Percentiles rank a stretch among this genome's conserved stretches.
phyloP scores from a whole-genome alignment of 2,329 filamentous ascomycete species.

The Myriangium duriaei region DNA sequence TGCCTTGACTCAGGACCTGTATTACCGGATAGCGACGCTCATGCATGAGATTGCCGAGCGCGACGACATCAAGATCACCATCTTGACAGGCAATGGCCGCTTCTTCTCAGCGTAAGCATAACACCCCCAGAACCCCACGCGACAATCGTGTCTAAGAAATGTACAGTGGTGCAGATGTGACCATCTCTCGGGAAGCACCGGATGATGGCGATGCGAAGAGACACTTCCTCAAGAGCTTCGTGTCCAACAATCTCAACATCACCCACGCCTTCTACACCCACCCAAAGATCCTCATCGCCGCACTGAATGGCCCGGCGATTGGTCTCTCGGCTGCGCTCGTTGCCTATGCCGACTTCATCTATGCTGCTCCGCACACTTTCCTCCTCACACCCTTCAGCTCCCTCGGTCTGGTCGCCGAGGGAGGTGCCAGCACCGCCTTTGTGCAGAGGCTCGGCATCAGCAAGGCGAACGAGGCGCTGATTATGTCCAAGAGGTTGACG shows the following conservation, averaged over 20 bases:
- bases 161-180: slow-evolving; percentile 68
- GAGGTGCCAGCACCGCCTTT: slow-evolving; percentile 65
- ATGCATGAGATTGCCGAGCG: slow-evolving; percentile 66
- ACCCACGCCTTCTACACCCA: slow-evolving; percentile 86
- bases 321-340: slow-evolving; percentile 77
- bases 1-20: slow-evolving; percentile 57
- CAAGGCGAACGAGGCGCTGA: slow-evolving; percentile 81
- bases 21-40: slow-evolving; percentile 62
- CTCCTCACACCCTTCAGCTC: slow-evolving; percentile 85
- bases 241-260: slow-evolving; percentile 76
- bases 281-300: slow-evolving; percentile 83
- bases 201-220: slow-evolving; percentile 31
- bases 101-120: slow-evolving; percentile 71
- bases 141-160: neutral
- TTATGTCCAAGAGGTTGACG: slow-evolving; percentile 72
- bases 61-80: slow-evolving; percentile 72
- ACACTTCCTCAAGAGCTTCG: slow-evolving; percentile 60
- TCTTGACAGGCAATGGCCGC: slow-evolving; percentile 68
- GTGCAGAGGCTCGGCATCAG: slow-evolving; percentile 66
- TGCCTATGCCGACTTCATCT: slow-evolving; percentile 83
- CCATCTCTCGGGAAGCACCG: slow-evolving; percentile 36
- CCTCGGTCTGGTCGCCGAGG: slow-evolving; percentile 81
- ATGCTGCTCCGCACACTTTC: slow-evolving; percentile 68
- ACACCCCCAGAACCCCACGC: neutral
- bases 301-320: slow-evolving; percentile 82